Evolutionary conservation across 148 eudicot species (phyloP).

Genomic region (Cornus florida): DNA sequence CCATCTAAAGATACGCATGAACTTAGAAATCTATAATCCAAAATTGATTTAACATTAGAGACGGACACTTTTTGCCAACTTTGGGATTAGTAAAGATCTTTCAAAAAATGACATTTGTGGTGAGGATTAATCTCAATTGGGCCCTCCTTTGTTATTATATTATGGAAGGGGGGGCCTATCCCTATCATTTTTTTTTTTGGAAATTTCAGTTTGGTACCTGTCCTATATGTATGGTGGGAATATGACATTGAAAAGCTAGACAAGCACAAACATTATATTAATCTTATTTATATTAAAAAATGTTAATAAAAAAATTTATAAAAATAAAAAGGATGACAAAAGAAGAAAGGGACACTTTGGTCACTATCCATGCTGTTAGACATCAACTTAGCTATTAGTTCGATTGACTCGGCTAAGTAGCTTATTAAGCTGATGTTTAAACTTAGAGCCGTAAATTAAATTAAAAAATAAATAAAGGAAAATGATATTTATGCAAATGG

Average conservation of each 20-base stretch:
- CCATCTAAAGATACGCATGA: too few relatives aligned
- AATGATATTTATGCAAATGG: too few relatives aligned
- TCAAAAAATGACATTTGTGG: neutral
- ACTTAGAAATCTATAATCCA: neutral
- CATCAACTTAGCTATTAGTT: neutral
- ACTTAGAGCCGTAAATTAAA: too few relatives aligned
- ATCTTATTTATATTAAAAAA: neutral
- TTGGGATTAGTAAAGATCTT: neutral
- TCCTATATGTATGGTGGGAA: slow-evolving; percentile 21
- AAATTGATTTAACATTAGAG: neutral
- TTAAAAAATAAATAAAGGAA: too few relatives aligned
- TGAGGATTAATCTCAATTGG: neutral
- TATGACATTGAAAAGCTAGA: slow-evolving; percentile 6
- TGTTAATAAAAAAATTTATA: neutral
- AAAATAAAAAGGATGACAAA: neutral
- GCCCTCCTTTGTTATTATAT: neutral
- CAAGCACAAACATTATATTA: neutral
- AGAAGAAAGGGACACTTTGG: slow-evolving; percentile 23
- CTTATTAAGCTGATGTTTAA: slow-evolving; percentile 1
- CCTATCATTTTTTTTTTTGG: slow-evolving; percentile 16
- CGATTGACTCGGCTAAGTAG: neutral
- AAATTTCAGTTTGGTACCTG: slow-evolving; percentile 9
- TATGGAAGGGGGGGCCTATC: slow-evolving; percentile 10
- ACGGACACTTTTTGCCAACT: neutral
- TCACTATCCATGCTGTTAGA: slow-evolving; percentile 16